Evolutionary conservation across 1,284 basidiomycete genomes (phyloP), one percentile per base, ranked within the genome.

Genomic region (Phellopilus nigrolimitatus): DNA sequence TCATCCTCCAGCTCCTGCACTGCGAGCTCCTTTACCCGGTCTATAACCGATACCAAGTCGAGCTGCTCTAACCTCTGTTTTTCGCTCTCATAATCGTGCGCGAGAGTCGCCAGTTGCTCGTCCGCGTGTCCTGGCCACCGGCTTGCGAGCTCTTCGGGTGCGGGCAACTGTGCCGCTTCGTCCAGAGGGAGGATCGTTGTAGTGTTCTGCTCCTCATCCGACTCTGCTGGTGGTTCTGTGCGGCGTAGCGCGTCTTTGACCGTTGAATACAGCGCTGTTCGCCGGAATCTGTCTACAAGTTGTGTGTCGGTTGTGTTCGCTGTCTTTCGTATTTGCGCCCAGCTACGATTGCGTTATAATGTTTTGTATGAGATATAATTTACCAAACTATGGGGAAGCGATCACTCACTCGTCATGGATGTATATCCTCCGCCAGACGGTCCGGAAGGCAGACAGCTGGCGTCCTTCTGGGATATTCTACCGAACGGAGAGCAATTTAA

Each of bases 341-440:
- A 92, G 62, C 89, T 92, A 59, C 43, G 56, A 28, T 1, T 12
- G 3, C n/a, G 17, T 37, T 46, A 21, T 46, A 36, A 15, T 51
- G 27, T 15, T 36, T 12, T 45, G 17, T 17, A 28, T 19, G 19
- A 13, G 43, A 22, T 17, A 42, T 39, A 30, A 22, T 19, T n/a
- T 17, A 4, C 9, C 9, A 15, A 30, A 21, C 31, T 13, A 13
- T 34, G 27, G 34, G 25, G 46, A 33, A 12, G 33, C 40, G 30
- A n/a, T 25, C 7, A 71, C 83, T 60, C 64, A 95, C 91, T 97
- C 83, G 64, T 97, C 93, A 49, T 89, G 82, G 38, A 89, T 74
- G 62, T 91, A 95, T 41, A 95, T 79, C 25, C 95, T 74, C 33
- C 93, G 76, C 95, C 94, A 97, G 15, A 91, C 75, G 27, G 79